phyloP scores from a whole-genome alignment of 1,284 basidiomycete species.

The Pseudozyma pruni region DNA sequence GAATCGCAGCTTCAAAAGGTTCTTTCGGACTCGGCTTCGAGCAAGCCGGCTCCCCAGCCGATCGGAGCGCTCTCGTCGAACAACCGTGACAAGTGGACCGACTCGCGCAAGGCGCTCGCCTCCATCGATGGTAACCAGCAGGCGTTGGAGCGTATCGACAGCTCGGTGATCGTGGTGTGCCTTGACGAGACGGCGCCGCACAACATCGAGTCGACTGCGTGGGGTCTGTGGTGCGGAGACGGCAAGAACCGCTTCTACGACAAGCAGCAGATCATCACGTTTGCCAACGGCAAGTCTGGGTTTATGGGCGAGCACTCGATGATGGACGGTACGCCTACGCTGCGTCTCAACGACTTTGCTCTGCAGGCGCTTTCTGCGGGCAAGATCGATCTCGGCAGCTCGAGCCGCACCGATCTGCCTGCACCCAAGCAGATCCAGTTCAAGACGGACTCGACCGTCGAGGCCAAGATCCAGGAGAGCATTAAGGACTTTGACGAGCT shows the following conservation, averaged over 20 bases:
- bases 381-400: constrained; percentile 76
- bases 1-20: constrained; percentile 84
- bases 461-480: constrained; percentile 72
- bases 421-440: constrained; percentile 79
- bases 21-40: constrained; percentile 77
- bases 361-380: constrained; percentile 81
- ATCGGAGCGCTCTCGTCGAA: constrained; percentile 87
- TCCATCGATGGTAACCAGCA: constrained; percentile 77
- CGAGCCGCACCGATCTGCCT: constrained; percentile 72
- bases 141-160: constrained; percentile 85
- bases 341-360: constrained; percentile 94
- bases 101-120: constrained; percentile 72
- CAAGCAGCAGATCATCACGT: constrained; percentile 82
- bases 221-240: constrained; percentile 90
- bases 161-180: constrained; percentile 85
- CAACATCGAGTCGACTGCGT: constrained; percentile 76
- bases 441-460: constrained; percentile 74
- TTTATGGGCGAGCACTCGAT: constrained; percentile 95
- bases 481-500: constrained; percentile 80
- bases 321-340: constrained; percentile 95
- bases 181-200: constrained; percentile 84
- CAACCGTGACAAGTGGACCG: constrained; percentile 90
- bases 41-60: constrained; percentile 71
- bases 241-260: constrained; percentile 95
- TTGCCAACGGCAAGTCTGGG: constrained; percentile 88